Percentiles rank a stretch among this genome's conserved stretches.
These are phyloP conservation scores for Fraxinus dipetala DNA, from an alignment of 305 asterid species.

Conservation along the genomic window DNA sequence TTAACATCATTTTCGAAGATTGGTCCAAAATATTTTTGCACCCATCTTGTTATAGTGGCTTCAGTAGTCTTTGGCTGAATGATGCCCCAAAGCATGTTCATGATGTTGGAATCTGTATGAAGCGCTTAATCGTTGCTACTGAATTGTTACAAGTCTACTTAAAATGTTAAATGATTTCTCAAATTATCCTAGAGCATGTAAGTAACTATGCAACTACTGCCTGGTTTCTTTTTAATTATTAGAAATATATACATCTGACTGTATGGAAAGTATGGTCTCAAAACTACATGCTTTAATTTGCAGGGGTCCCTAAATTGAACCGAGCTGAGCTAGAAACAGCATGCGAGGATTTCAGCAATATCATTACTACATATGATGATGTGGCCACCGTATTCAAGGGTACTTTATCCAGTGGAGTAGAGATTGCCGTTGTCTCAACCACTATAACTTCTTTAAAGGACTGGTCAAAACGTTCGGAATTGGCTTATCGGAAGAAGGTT, in stretches of 20 bases:
- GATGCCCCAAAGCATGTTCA: background rate
- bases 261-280: background rate
- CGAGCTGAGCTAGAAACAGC: constrained; percentile 78
- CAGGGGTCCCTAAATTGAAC: constrained; percentile 88
- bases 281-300: background rate
- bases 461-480: constrained; percentile 72
- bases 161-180: background rate
- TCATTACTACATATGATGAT: constrained; percentile 43
- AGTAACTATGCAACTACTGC: background rate
- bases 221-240: background rate
- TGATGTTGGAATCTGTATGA: background rate
- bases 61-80: background rate
- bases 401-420: constrained; percentile 86
- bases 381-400: constrained; percentile 67
- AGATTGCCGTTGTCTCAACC: constrained; percentile 78
- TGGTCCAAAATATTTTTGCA: background rate
- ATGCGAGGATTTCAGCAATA: constrained; percentile 94
- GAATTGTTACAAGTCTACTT: background rate
- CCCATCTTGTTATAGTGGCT: background rate
- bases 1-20: background rate
- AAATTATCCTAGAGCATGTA: background rate
- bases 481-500: constrained; percentile 69
- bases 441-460: constrained; percentile 45
- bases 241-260: background rate
- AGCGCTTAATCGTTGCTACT: background rate